Conservation (phyloP, 768 basidiomycete genomes). For the Kwoniella newhampshirensis region DNA sequence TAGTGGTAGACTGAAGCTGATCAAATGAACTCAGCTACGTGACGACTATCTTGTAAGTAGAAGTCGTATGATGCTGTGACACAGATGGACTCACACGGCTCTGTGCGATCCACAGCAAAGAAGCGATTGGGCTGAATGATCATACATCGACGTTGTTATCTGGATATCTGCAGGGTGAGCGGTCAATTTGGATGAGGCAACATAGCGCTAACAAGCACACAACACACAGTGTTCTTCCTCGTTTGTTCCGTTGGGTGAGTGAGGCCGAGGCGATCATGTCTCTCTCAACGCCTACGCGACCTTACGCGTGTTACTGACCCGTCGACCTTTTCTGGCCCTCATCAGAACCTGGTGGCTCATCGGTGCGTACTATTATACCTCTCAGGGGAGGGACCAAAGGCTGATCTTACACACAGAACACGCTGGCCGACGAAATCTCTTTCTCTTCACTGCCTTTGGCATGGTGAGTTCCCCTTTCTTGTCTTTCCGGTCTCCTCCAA, state of each 20-base stretch:
- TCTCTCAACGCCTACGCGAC: no score
- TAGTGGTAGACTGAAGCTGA: background rate
- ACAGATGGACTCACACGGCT: no score
- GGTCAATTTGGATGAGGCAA: background rate
- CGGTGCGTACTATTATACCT: constrained; percentile 11
- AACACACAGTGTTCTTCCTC: constrained; percentile 23
- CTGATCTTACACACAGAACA: constrained; percentile 14
- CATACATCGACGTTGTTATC: constrained; percentile 20
- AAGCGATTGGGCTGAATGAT: constrained; percentile 15
- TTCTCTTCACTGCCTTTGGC: constrained; percentile 23
- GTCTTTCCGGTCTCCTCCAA: background rate
- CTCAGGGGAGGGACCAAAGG: no score
- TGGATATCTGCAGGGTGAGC: constrained; percentile 25
- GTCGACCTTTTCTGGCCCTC: background rate
- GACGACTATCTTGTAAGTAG: constrained; percentile 26
- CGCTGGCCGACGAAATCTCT: constrained; percentile 21
- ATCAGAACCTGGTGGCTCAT: constrained; percentile 25
- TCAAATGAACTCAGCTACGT: constrained; percentile 12
- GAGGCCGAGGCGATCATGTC: no score
- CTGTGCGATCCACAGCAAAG: constrained; percentile 9
- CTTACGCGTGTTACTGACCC: no score
- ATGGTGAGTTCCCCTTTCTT: constrained; percentile 16
- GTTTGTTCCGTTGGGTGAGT: no score
- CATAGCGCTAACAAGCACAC: background rate
- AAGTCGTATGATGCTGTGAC: background rate